Base-by-base conservation (phyloP, 352 stramenopile species). In the Phytophthora aleatoria region DNA sequence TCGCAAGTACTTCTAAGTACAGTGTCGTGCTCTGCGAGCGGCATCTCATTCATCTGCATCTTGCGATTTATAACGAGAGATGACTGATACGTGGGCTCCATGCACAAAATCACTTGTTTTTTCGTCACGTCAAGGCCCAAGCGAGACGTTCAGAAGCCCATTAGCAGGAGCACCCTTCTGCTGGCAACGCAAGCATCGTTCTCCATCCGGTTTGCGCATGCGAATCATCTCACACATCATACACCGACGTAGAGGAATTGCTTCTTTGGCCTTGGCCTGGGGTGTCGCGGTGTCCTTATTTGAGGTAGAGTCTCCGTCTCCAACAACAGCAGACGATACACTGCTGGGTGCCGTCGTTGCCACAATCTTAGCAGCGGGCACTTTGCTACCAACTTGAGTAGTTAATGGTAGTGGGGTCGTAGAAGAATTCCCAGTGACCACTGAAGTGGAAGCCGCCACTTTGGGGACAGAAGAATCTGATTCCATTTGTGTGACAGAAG, bases 191-290 rank as follows among this genome's bases (percentile, higher is more conserved):
- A 81, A 45, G 51, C 73, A 81, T 38, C 65, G 61, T 26, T 73
- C 73, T 36, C 58, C 69, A 56, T 73, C 62, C 9, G 73, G 73
- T 38, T 81, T 81, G 36, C 69, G 70, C 59, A 81, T 68, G 30
- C 69, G 69, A 64, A 81, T 81, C 65, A 81, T 77, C 33, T 74
- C 69, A 41, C 73, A 81, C 61, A 81, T 77, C 63, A 77, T 77
- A 27, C 69, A 77, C 45, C 65, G 53, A 28, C 64, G 58, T 49
- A 16, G 12, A 56, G 50, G 49, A n/a, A 61, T 16, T 45, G 51
- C 20, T 55, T 33, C 30, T 53, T 64, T 68, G 31, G 20, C 33
- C 15, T 62, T 48, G 1, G 36, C 15, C 26, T 64, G 57, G 2
- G 27, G 16, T 30, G 27, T 16, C 43, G 42, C 12, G n/a, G 7